Evolutionary conservation across 306 rosid species (phyloP).

Genomic region (cucumber (Cucumis sativus)): DNA sequence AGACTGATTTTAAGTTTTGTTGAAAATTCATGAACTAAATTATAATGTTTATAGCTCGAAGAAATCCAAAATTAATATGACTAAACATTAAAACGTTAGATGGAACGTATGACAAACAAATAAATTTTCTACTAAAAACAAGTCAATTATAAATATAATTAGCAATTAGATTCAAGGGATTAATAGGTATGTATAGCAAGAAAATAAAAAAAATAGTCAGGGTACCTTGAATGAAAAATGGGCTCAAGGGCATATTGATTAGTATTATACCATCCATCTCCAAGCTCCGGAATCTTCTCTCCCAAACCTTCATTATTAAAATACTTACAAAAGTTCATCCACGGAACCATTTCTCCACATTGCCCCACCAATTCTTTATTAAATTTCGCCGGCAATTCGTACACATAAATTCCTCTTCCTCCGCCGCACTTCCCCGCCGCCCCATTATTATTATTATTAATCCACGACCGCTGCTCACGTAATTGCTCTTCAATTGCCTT

Average conservation of each 20-base stretch:
- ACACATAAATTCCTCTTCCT: conserved; percentile 40
- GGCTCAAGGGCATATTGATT: conserved; percentile 46
- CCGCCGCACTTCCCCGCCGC: conserved; percentile 11
- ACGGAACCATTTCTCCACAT: conserved; percentile 40
- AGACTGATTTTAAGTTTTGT: too few species aligned
- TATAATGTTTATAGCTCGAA: too few species aligned
- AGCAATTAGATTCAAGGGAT: too few species aligned
- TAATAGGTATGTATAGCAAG: too few species aligned
- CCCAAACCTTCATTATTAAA: conserved; percentile 39
- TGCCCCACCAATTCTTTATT: conserved; percentile 47
- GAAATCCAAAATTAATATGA: too few species aligned
- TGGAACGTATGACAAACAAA: too few species aligned
- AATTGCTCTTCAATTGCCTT: conserved; percentile 39
- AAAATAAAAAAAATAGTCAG: too few species aligned
- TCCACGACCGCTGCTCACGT: conserved; percentile 29
- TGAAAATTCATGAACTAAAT: too few species aligned
- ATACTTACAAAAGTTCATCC: conserved; percentile 34
- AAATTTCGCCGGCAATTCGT: conserved; percentile 48
- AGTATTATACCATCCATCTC: conserved; percentile 42
- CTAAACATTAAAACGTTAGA: too few species aligned
- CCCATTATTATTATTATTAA: not conserved
- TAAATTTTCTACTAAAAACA: too few species aligned
- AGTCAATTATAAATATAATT: too few species aligned
- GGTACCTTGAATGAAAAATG: conserved; percentile 29
- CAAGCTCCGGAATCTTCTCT: conserved; percentile 28